Conservation (phyloP, 495 filamentous ascomycete genomes). For the Umbilicaria muhlenbergii region DNA sequence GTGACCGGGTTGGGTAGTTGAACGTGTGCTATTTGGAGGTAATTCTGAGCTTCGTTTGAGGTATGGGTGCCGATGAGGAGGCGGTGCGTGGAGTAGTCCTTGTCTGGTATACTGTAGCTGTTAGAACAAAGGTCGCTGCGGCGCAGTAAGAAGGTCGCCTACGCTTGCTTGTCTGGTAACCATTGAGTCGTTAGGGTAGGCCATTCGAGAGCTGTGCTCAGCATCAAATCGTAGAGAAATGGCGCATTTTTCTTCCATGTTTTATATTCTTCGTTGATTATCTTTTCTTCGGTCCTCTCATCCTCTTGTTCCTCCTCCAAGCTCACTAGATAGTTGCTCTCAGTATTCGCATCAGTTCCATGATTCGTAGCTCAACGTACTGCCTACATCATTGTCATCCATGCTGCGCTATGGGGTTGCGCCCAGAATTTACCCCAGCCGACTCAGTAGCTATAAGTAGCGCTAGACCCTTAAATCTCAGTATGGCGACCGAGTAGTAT, state of each 20-base stretch:
- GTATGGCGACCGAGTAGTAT: too few relatives aligned
- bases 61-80: slow-evolving; percentile 92
- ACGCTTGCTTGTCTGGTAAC: slow-evolving; percentile 91
- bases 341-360: neutral
- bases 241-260: slow-evolving; percentile 99
- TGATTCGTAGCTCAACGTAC: neutral
- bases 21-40: slow-evolving; percentile 85
- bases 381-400: neutral
- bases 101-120: slow-evolving; percentile 48
- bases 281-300: slow-evolving; percentile 61
- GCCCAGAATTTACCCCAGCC: too few relatives aligned
- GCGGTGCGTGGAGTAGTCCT: slow-evolving; percentile 76
- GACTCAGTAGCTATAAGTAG: too few relatives aligned
- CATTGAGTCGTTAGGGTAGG: slow-evolving; percentile 95
- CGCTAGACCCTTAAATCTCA: neutral
- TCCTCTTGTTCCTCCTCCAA: slow-evolving; percentile 48
- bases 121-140: slow-evolving; percentile 6
- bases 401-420: neutral
- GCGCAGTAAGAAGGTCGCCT: slow-evolving; percentile 11
- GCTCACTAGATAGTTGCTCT: slow-evolving; percentile 13
- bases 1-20: slow-evolving; percentile 69
- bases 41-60: slow-evolving; percentile 71
- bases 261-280: slow-evolving; percentile 99
- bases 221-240: slow-evolving; percentile 93
- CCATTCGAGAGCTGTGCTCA: slow-evolving; percentile 93